Conservation (phyloP, 2,329 filamentous ascomycete genomes). For the Aspergillus ruber region DNA sequence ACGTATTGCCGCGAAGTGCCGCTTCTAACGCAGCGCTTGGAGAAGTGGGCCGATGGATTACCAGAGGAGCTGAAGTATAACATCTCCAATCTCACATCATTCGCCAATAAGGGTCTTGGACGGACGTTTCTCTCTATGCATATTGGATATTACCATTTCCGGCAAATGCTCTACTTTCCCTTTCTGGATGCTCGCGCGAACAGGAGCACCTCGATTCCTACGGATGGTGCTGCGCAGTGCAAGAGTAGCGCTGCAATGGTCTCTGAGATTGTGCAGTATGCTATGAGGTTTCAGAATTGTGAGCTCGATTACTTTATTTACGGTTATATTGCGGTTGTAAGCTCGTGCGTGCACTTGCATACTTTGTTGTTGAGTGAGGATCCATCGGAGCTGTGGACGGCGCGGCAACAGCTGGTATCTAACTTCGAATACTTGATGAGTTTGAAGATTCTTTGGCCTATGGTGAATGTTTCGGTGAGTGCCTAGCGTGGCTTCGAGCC, state of each 20-base stretch:
- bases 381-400: slow-evolving; percentile 5
- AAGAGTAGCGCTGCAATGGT: slow-evolving; percentile 11
- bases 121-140: slow-evolving; percentile 18
- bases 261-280: slow-evolving; percentile 13
- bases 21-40: slow-evolving; percentile 6
- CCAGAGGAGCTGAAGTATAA: slow-evolving; percentile 9
- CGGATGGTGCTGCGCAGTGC: slow-evolving; percentile 8
- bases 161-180: slow-evolving; percentile 18
- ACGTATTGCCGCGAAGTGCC: slow-evolving; percentile 10
- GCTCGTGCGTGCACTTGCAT: slow-evolving; percentile 17
- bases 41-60: slow-evolving; percentile 10
- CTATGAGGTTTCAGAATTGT: slow-evolving; percentile 10
- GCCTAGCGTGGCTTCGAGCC: too few relatives aligned
- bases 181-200: slow-evolving; percentile 10
- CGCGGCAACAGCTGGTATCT: slow-evolving; percentile 10
- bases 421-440: slow-evolving; percentile 18
- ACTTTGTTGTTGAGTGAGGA: slow-evolving; percentile 14
- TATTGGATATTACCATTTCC: slow-evolving; percentile 16
- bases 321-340: slow-evolving; percentile 15
- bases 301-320: slow-evolving; percentile 16
- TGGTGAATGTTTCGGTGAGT: slow-evolving; percentile 13
- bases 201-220: not conserved
- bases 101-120: slow-evolving; percentile 10
- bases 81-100: slow-evolving; percentile 8
- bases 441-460: slow-evolving; percentile 15